These are phyloP conservation scores for Talaromyces verruculosus DNA, from an alignment of 2,329 filamentous ascomycete genomes.

Conservation along the genomic window DNA sequence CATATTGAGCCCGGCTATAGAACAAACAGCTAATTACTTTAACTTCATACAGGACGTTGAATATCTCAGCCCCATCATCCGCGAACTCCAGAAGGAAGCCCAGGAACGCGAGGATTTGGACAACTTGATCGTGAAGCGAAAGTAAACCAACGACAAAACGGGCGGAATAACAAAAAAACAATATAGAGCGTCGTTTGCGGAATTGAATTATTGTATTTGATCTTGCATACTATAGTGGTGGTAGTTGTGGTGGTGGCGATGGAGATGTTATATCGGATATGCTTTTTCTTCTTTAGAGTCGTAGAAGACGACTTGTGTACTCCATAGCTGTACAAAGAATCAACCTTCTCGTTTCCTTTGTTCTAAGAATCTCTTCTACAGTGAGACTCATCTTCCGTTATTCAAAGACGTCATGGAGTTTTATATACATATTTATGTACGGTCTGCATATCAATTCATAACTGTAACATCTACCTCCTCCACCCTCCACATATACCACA, in stretches of 20 bases:
- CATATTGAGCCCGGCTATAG: not conserved
- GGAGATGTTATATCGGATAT: conserved; percentile 13
- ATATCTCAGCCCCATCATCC: conserved; percentile 68
- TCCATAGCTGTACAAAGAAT: conserved; percentile 45
- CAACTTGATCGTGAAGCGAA: conserved; percentile 60
- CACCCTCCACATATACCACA: conserved; percentile 98
- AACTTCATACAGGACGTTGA: conserved; percentile 57
- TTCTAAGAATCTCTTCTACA: conserved; percentile 1
- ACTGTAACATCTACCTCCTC: conserved; percentile 71
- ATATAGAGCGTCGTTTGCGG: not conserved
- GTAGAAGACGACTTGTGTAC: conserved; percentile 32
- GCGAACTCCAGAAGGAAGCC: conserved; percentile 66
- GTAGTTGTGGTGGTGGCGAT: conserved; percentile 23
- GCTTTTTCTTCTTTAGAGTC: not conserved
- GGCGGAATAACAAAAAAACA: conserved; percentile 2
- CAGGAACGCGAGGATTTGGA: conserved; percentile 69
- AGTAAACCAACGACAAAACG: conserved; percentile 22
- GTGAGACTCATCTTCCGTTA: not conserved
- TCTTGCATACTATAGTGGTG: not conserved
- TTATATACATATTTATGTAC: not conserved
- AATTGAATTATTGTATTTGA: conserved; percentile 16
- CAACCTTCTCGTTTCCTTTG: conserved; percentile 28
- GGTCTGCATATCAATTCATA: conserved; percentile 31
- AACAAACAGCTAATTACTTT: not conserved
- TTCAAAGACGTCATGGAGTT: not conserved